These are phyloP conservation scores for Penicilliopsis zonata DNA, from an alignment of 495 filamentous ascomycete species.

Conservation along the genomic window DNA sequence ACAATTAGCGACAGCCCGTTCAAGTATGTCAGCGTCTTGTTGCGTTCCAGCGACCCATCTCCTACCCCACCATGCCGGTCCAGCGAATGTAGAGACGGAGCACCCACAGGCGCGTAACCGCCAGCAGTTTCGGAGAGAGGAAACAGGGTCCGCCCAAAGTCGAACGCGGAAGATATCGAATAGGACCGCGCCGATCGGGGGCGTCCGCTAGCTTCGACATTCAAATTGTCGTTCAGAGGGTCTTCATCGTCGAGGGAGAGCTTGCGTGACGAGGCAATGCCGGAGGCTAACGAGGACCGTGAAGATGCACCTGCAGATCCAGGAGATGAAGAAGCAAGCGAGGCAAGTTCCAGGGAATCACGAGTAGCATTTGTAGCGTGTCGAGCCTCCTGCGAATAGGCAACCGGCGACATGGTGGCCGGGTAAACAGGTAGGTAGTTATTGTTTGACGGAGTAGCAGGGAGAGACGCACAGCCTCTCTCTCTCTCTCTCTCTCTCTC, in stretches of 20 bases:
- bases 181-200: conserved; percentile 56
- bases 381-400: conserved; percentile 15
- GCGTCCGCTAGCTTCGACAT: conserved; percentile 34
- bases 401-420: conserved; percentile 21
- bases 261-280: conserved; percentile 81
- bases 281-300: conserved; percentile 65
- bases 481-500: conserved; percentile 6
- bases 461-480: not conserved
- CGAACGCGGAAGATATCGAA: conserved; percentile 85
- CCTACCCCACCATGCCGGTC: conserved; percentile 33
- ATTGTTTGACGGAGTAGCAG: too few relatives aligned
- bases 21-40: conserved; percentile 88
- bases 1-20: conserved; percentile 87
- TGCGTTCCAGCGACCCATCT: conserved; percentile 66
- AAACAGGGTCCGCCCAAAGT: conserved; percentile 83
- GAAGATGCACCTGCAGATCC: conserved; percentile 44
- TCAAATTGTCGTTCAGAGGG: conserved; percentile 46
- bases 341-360: conserved; percentile 94
- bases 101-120: conserved; percentile 74
- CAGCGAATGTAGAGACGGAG: conserved; percentile 41
- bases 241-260: conserved; percentile 82
- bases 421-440: too few relatives aligned
- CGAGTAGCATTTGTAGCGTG: conserved; percentile 38
- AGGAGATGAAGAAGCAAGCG: conserved; percentile 66
- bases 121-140: conserved; percentile 77